phyloP scores from a whole-genome alignment of 2,329 filamentous ascomycete species.

The Xylaria sp. region DNA sequence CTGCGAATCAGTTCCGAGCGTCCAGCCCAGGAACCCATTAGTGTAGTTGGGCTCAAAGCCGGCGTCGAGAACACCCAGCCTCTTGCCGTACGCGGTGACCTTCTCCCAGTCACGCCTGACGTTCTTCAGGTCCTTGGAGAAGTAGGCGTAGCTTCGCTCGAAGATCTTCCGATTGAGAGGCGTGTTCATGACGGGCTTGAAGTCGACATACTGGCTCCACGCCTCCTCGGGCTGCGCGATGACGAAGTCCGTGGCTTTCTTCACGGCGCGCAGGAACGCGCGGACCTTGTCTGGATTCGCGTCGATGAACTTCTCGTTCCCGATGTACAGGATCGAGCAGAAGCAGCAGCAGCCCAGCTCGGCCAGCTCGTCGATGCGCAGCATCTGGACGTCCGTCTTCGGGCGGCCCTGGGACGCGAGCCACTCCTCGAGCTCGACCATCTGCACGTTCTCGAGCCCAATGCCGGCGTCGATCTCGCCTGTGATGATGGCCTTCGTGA shows the following conservation, averaged over 20 bases:
- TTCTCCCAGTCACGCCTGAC: constrained; percentile 79
- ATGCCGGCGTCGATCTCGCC: constrained; percentile 79
- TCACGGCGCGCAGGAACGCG: constrained; percentile 77
- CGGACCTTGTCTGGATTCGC: constrained; percentile 72
- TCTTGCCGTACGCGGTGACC: constrained; percentile 80
- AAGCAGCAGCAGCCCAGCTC: constrained; percentile 86
- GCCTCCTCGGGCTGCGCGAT: constrained; percentile 70
- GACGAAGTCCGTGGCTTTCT: constrained; percentile 78
- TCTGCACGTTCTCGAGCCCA: constrained; percentile 83
- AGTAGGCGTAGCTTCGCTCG: constrained; percentile 81
- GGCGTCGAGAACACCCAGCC: constrained; percentile 72
- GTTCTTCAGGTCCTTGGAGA: constrained; percentile 79
- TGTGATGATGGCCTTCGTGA: constrained; percentile 78
- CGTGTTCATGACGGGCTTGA: constrained; percentile 77
- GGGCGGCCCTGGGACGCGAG: constrained; percentile 70
- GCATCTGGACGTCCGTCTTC: constrained; percentile 78
- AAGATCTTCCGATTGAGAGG: constrained; percentile 80
- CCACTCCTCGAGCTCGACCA: constrained; percentile 85
- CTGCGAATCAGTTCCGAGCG: constrained; percentile 68
- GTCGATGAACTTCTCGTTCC: constrained; percentile 76
- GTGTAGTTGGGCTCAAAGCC: constrained; percentile 78
- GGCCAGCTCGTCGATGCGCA: constrained; percentile 82
- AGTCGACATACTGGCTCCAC: constrained; percentile 75
- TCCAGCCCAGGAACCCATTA: constrained; percentile 75
- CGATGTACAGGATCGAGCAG: constrained; percentile 83